phyloP scores from a whole-genome alignment of 495 filamentous ascomycete genomes.

The Pseudoneurospora amorphoporcata region DNA sequence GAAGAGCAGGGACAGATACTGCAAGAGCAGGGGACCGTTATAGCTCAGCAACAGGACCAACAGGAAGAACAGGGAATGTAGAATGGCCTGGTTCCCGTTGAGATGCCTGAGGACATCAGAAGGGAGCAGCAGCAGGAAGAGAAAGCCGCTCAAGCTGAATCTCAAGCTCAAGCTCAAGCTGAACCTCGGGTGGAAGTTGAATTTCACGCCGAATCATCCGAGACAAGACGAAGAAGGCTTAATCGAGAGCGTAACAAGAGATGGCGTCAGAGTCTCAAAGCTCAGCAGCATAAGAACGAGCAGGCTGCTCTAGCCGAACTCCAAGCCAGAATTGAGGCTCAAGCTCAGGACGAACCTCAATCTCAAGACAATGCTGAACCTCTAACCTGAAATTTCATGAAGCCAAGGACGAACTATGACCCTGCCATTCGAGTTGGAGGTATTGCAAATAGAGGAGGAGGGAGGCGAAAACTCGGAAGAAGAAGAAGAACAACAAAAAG shows the following conservation, averaged over 20 bases:
- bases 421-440: background rate
- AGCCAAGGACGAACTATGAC: background rate
- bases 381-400: background rate
- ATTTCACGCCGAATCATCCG: background rate
- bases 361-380: background rate
- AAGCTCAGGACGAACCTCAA: background rate
- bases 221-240: no score
- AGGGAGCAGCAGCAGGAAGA: background rate
- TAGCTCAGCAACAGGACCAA: background rate
- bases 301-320: background rate
- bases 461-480: no score
- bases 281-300: background rate
- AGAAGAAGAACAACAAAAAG: no score
- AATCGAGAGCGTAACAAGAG: no score
- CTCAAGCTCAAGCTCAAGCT: background rate
- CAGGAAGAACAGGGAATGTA: background rate
- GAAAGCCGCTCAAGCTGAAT: background rate
- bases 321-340: background rate
- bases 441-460: background rate
- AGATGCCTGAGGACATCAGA: background rate
- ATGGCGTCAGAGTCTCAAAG: no score
- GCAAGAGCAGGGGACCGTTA: conserved; percentile 21
- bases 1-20: conserved; percentile 17
- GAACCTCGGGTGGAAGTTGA: background rate
- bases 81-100: background rate